Evolutionary conservation across 768 basidiomycete genomes (phyloP).

Genomic region (Pleurotus tuoliensis): DNA sequence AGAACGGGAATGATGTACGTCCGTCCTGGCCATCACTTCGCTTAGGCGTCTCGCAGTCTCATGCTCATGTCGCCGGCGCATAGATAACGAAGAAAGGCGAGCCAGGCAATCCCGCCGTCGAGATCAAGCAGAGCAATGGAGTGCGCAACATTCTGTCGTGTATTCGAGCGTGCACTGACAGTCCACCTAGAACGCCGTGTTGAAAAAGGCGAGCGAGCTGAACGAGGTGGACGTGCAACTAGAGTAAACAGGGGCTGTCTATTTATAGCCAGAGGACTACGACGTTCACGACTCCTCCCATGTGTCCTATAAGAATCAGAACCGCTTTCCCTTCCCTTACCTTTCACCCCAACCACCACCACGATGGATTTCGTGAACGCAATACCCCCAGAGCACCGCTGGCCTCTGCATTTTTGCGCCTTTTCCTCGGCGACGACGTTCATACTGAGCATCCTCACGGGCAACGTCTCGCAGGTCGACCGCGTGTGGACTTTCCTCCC

Average conservation of each 20-base stretch:
- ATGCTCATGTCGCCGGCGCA: too few relatives aligned
- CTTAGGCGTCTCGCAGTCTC: too few relatives aligned
- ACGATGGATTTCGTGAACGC: conserved; percentile 1
- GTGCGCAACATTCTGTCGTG: not conserved
- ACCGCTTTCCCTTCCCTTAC: too few relatives aligned
- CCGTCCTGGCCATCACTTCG: not conserved
- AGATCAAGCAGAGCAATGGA: not conserved
- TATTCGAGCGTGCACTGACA: not conserved
- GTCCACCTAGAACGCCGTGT: not conserved
- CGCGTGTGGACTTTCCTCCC: conserved; percentile 79
- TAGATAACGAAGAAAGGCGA: not conserved
- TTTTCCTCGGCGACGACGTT: conserved; percentile 46
- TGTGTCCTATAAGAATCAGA: too few relatives aligned
- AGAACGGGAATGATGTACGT: not conserved
- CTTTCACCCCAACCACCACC: not conserved
- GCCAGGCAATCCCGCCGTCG: not conserved
- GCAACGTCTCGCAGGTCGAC: conserved; percentile 87
- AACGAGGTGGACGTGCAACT: not conserved
- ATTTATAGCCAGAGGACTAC: not conserved
- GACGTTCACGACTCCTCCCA: not conserved
- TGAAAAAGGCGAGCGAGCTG: not conserved
- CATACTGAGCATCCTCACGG: conserved; percentile 60
- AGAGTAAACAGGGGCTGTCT: not conserved
- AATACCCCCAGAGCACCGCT: conserved; percentile 42
- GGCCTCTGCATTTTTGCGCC: conserved; percentile 63